Percentiles rank a stretch among this genome's conserved stretches.
phyloP scores from a whole-genome alignment of 441 rosid species.

The Flueggea neowawraea region DNA sequence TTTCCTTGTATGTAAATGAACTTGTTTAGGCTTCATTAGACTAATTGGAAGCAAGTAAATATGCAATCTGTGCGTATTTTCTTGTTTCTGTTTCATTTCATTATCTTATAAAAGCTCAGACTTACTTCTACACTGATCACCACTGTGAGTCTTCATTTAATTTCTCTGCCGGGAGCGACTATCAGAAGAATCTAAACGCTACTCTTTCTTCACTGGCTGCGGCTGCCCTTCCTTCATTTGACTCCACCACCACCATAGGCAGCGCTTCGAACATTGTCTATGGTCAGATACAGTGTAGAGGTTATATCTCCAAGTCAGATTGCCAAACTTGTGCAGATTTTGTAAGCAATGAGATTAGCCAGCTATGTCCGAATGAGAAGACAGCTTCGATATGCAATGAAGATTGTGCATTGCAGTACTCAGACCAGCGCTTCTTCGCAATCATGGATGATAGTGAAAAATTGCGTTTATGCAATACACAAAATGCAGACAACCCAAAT shows the following conservation, averaged over 20 bases:
- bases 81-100: constrained; percentile 6
- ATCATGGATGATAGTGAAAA: background rate
- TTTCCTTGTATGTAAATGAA: too few relatives aligned
- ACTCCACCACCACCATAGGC: constrained; percentile 9
- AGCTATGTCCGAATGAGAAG: constrained; percentile 22
- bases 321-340: constrained; percentile 22
- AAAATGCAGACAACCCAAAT: background rate
- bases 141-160: constrained; percentile 8
- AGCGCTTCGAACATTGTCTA: constrained; percentile 9
- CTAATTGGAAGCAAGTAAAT: too few relatives aligned
- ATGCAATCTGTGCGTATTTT: background rate
- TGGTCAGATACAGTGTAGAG: constrained; percentile 26
- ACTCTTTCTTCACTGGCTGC: constrained; percentile 18
- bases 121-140: constrained; percentile 2
- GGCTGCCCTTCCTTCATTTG: constrained; percentile 21
- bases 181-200: constrained; percentile 15
- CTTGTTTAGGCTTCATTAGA: too few relatives aligned
- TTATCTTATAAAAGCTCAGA: constrained; percentile 3
- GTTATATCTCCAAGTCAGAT: constrained; percentile 11
- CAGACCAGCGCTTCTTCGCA: constrained; percentile 20
- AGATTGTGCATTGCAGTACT: constrained; percentile 17
- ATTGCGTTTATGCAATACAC: background rate
- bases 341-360: constrained; percentile 5
- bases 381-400: constrained; percentile 15
- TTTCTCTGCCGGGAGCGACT: constrained; percentile 19